These are phyloP conservation scores for Mycena sp. DNA, from an alignment of 1,284 basidiomycete genomes.

Conservation along the genomic window DNA sequence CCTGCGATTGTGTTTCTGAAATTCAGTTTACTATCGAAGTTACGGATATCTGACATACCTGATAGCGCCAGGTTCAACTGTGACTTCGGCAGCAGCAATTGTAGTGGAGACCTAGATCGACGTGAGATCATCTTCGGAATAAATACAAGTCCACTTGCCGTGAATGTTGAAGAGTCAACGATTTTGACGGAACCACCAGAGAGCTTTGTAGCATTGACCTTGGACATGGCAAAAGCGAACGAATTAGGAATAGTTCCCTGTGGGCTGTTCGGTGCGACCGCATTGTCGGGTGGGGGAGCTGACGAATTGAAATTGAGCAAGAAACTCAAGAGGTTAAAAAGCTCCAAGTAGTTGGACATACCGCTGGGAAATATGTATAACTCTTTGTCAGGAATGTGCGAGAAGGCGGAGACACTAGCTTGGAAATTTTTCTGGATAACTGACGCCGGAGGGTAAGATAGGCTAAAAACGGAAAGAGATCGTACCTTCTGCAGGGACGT, in stretches of 20 bases:
- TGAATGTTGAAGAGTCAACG: conserved; percentile 63
- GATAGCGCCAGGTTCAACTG: conserved; percentile 73
- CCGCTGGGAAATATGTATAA: conserved; percentile 75
- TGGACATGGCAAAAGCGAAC: conserved; percentile 56
- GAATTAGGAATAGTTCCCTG: conserved; percentile 61
- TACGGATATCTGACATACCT: conserved; percentile 46
- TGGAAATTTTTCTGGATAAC: conserved; percentile 80
- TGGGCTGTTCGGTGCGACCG: conserved; percentile 53
- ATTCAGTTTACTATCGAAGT: conserved; percentile 2
- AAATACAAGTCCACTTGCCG: background rate
- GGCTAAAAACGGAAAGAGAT: background rate
- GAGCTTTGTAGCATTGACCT: conserved; percentile 57
- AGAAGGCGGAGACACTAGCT: conserved; percentile 60
- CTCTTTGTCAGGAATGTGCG: conserved; percentile 64
- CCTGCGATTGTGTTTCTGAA: conserved; percentile 20
- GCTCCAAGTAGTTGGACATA: too few species aligned
- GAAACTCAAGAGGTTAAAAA: conserved; percentile 15
- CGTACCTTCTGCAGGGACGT: conserved; percentile 60
- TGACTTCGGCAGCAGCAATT: conserved; percentile 74
- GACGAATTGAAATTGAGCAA: background rate
- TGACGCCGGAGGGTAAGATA: conserved; percentile 10
- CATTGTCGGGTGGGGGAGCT: conserved; percentile 48
- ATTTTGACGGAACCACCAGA: conserved; percentile 72
- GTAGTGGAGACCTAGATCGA: conserved; percentile 59
- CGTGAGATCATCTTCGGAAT: background rate